These are phyloP conservation scores for Beta macrorhiza DNA, from an alignment of 179 eudicot species.

Conservation along the genomic window DNA sequence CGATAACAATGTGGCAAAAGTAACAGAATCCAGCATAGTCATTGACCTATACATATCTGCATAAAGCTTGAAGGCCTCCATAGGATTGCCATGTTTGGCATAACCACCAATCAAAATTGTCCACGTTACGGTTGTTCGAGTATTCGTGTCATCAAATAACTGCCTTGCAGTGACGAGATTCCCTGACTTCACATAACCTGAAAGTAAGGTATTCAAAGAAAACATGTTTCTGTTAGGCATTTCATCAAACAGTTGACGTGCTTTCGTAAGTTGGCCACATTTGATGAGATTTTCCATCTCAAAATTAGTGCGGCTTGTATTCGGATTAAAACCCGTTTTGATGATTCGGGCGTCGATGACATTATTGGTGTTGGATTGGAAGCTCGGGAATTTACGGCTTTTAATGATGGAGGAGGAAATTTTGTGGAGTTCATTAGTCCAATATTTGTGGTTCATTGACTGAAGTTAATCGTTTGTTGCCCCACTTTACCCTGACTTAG, in stretches of 20 bases:
- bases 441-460: conserved; percentile 21
- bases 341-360: conserved; percentile 58
- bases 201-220: conserved; percentile 58
- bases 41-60: conserved; percentile 54
- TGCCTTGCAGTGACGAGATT: conserved; percentile 51
- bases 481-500: no score
- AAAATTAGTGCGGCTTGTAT: conserved; percentile 53
- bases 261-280: conserved; percentile 40
- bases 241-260: conserved; percentile 61
- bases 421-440: conserved; percentile 33
- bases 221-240: conserved; percentile 60
- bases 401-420: conserved; percentile 30
- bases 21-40: conserved; percentile 60
- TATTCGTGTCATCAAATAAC: conserved; percentile 52
- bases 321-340: conserved; percentile 72
- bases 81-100: conserved; percentile 38
- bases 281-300: conserved; percentile 39
- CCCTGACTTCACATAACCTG: conserved; percentile 59
- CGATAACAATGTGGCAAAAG: conserved; percentile 62
- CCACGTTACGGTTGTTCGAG: conserved; percentile 62
- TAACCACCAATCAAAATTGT: conserved; percentile 83
- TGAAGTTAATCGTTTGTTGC: no score
- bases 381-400: conserved; percentile 7
- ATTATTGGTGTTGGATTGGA: conserved; percentile 14
- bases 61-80: conserved; percentile 57